phyloP scores from a whole-genome alignment of 1,284 basidiomycete genomes.

The Gomphus bonarii region DNA sequence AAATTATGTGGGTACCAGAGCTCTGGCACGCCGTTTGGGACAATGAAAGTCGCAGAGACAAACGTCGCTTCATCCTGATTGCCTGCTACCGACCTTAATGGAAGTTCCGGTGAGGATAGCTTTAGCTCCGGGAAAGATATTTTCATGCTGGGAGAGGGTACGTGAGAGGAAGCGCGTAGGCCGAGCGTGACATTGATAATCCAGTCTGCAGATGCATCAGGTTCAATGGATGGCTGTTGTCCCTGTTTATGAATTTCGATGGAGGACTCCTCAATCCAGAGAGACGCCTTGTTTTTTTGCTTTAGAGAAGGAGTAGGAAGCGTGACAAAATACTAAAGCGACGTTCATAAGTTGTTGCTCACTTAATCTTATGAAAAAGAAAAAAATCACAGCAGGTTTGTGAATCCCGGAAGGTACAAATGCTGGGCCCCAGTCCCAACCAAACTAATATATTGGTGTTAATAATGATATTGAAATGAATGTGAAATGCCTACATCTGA shows the following conservation, averaged over 20 bases:
- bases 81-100: slow-evolving; percentile 21
- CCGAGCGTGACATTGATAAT: slow-evolving; percentile 44
- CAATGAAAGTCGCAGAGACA: slow-evolving; percentile 33
- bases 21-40: slow-evolving; percentile 35
- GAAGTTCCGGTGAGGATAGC: slow-evolving; percentile 23
- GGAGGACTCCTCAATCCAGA: slow-evolving; percentile 43
- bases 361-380: background rate
- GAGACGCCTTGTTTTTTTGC: slow-evolving; percentile 17
- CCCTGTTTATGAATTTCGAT: slow-evolving; percentile 45
- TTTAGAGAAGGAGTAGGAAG: background rate
- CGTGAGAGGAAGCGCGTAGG: slow-evolving; percentile 31
- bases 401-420: slow-evolving; percentile 46
- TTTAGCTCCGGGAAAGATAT: slow-evolving; percentile 39
- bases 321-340: slow-evolving; percentile 7
- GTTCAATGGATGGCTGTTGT: slow-evolving; percentile 28
- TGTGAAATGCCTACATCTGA: slow-evolving; percentile 32
- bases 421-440: slow-evolving; percentile 33
- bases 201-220: slow-evolving; percentile 40
- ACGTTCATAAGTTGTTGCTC: background rate
- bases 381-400: slow-evolving; percentile 33
- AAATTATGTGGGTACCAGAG: slow-evolving; percentile 49
- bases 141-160: slow-evolving; percentile 27
- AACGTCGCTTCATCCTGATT: slow-evolving; percentile 27
- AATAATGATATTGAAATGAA: slow-evolving; percentile 14
- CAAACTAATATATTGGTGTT: background rate